Conservation (phyloP, 305 asterid genomes). For the Solanum hybrid region DNA sequence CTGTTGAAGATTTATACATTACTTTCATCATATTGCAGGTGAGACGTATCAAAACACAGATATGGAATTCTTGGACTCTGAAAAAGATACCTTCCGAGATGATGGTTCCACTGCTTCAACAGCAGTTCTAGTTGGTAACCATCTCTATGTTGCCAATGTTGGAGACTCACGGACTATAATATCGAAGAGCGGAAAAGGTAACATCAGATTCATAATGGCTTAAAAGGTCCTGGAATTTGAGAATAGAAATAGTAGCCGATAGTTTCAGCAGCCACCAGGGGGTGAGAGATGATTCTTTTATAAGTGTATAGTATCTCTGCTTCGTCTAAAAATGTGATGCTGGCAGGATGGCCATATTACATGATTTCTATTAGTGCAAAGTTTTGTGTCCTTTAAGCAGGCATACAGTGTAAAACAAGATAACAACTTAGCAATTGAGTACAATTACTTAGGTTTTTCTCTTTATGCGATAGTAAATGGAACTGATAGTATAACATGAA, state of each 20-base stretch:
- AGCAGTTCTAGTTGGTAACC: constrained; percentile 83
- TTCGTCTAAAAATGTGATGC: not conserved
- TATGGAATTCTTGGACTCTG: constrained; percentile 75
- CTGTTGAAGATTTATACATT: not conserved
- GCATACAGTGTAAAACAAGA: not conserved
- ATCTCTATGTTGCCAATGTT: constrained; percentile 93
- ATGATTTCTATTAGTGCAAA: not conserved
- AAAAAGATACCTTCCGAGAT: constrained; percentile 83
- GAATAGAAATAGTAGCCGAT: not conserved
- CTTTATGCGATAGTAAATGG: not conserved
- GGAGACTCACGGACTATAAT: constrained; percentile 95
- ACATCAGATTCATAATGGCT: not conserved
- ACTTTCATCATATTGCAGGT: constrained; percentile 36
- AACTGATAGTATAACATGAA: not conserved
- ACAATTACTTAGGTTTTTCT: not conserved
- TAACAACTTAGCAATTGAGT: not conserved
- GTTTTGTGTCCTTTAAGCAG: not conserved
- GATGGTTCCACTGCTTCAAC: constrained; percentile 98
- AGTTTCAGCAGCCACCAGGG: not conserved
- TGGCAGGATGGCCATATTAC: not conserved
- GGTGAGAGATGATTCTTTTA: not conserved
- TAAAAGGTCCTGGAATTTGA: not conserved
- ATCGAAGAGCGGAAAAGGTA: constrained; percentile 94
- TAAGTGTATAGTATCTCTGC: not conserved
- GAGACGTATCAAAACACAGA: constrained; percentile 83